phyloP scores from a whole-genome alignment of 495 filamentous ascomycete genomes.

The Penicillium paxilli region DNA sequence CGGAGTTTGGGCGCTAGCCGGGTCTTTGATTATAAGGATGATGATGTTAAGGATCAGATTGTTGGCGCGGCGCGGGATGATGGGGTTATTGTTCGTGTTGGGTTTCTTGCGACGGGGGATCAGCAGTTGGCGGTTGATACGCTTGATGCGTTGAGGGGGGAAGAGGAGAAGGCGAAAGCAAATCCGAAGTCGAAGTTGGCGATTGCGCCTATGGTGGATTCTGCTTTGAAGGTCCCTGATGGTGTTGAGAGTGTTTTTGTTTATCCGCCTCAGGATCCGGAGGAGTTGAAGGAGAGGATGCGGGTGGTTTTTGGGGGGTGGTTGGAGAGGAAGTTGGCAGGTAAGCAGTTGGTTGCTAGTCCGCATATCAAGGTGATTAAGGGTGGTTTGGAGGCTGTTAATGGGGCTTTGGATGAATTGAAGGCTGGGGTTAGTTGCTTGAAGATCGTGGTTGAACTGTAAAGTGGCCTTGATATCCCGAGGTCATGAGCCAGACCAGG shows the following conservation, averaged over 20 bases:
- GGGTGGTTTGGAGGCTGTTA: slow-evolving; percentile 15
- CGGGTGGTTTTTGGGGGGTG: slow-evolving; percentile 11
- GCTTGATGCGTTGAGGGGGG: slow-evolving; percentile 1
- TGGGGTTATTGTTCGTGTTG: slow-evolving; percentile 2
- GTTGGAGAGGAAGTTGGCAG: slow-evolving; percentile 11
- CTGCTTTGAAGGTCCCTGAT: slow-evolving; percentile 8
- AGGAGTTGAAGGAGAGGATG: slow-evolving; percentile 1
- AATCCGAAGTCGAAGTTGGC: slow-evolving; percentile 9
- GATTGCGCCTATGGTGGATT: slow-evolving; percentile 12
- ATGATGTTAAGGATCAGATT: slow-evolving; percentile 6
- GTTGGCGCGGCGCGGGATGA: slow-evolving; percentile 7
- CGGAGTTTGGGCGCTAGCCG: slow-evolving; percentile 6
- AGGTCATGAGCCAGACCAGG: no score
- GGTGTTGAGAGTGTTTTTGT: slow-evolving; percentile 11
- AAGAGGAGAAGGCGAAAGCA: background rate
- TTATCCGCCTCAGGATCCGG: background rate
- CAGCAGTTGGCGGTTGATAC: slow-evolving; percentile 14
- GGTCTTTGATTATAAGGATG: slow-evolving; percentile 16
- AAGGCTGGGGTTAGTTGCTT: slow-evolving; percentile 18
- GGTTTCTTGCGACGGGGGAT: slow-evolving; percentile 9
- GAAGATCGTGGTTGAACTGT: slow-evolving; percentile 20
- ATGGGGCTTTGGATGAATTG: slow-evolving; percentile 18
- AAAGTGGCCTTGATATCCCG: background rate
- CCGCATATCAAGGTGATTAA: slow-evolving; percentile 18
- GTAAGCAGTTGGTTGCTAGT: slow-evolving; percentile 12